These are phyloP conservation scores for Diaporthe sp. DNA, from an alignment of 2,329 filamentous ascomycete genomes.

Conservation along the genomic window DNA sequence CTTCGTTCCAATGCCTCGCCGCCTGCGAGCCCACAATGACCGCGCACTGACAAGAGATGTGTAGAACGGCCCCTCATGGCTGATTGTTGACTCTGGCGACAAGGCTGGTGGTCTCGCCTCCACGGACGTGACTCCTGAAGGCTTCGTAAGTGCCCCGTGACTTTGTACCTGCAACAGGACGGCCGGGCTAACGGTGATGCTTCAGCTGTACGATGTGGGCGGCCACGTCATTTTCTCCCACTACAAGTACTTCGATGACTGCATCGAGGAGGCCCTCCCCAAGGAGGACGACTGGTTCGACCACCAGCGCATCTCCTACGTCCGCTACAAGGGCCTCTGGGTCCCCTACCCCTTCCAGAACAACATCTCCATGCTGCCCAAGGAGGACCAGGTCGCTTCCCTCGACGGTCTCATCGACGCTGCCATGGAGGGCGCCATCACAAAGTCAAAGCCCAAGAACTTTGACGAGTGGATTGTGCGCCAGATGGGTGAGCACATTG, in stretches of 20 bases:
- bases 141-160: slow-evolving; percentile 77
- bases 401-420: slow-evolving; percentile 97
- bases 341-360: slow-evolving; percentile 99
- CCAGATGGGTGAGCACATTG: slow-evolving; percentile 89
- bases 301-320: slow-evolving; percentile 98
- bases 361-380: slow-evolving; percentile 98
- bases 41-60: slow-evolving; percentile 39
- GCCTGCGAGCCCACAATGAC: slow-evolving; percentile 35
- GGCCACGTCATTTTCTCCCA: slow-evolving; percentile 99
- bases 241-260: slow-evolving; percentile 99
- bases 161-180: slow-evolving; percentile 2
- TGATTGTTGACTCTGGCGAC: slow-evolving; percentile 93
- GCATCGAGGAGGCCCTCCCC: slow-evolving; percentile 95
- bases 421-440: slow-evolving; percentile 84
- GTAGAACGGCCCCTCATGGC: slow-evolving; percentile 91
- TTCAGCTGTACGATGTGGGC: slow-evolving; percentile 95
- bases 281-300: slow-evolving; percentile 96
- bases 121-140: slow-evolving; percentile 94
- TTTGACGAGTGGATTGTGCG: slow-evolving; percentile 99
- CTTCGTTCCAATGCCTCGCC: slow-evolving; percentile 40
- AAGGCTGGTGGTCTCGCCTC: slow-evolving; percentile 95
- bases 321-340: slow-evolving; percentile 96
- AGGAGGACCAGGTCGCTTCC: slow-evolving; percentile 95
- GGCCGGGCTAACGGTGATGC: background rate
- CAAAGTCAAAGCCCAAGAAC: slow-evolving; percentile 92